phyloP scores from a whole-genome alignment of 805 yeast genomes.

The Metschnikowia sp. region DNA sequence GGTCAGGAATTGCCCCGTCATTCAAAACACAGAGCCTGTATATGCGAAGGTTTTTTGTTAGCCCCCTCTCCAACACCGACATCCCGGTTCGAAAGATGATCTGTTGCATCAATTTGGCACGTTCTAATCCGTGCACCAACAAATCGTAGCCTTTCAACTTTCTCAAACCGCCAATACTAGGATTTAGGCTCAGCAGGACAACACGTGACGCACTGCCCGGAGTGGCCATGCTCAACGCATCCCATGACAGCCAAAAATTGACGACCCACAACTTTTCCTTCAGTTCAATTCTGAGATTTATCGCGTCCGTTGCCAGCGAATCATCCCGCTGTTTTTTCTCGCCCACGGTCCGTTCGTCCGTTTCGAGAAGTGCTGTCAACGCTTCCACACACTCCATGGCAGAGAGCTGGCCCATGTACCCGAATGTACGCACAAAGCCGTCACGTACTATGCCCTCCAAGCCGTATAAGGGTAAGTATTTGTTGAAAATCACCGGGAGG shows the following conservation, averaged over 20 bases:
- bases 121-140: slow-evolving; percentile 67
- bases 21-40: slow-evolving; percentile 84
- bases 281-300: slow-evolving; percentile 29
- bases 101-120: slow-evolving; percentile 81
- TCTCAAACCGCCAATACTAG: slow-evolving; percentile 16
- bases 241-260: slow-evolving; percentile 64
- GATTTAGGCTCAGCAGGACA: slow-evolving; percentile 16
- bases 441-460: slow-evolving; percentile 78
- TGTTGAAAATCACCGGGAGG: slow-evolving; percentile 63
- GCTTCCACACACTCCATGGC: slow-evolving; percentile 95
- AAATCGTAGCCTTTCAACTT: slow-evolving; percentile 47
- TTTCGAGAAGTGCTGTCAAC: slow-evolving; percentile 75
- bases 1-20: slow-evolving; percentile 74
- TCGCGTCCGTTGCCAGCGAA: slow-evolving; percentile 21
- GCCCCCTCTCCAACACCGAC: slow-evolving; percentile 79
- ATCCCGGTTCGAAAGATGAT: slow-evolving; percentile 84
- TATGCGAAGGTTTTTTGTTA: slow-evolving; percentile 72
- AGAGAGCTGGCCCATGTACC: slow-evolving; percentile 80
- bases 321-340: slow-evolving; percentile 16
- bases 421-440: slow-evolving; percentile 84
- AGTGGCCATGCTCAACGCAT: slow-evolving; percentile 42
- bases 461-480: slow-evolving; percentile 71
- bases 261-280: slow-evolving; percentile 68
- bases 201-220: slow-evolving; percentile 14
- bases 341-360: slow-evolving; percentile 19